Percentiles rank a stretch among this genome's conserved stretches.
phyloP scores from a whole-genome alignment of 805 yeast genomes.

The Candida andamanensis region DNA sequence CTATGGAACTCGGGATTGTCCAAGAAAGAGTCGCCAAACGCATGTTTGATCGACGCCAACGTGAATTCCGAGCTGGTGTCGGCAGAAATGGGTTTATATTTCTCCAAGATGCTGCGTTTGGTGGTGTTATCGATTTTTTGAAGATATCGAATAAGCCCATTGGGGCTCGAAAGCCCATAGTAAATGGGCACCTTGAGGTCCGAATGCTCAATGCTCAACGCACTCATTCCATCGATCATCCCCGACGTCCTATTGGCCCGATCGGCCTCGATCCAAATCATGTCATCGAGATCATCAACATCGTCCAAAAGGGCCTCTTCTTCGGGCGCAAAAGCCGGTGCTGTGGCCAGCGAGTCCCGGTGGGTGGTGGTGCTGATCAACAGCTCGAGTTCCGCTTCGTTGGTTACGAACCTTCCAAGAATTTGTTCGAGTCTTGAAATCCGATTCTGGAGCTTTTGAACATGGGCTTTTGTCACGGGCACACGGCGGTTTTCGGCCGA shows the following conservation, averaged over 20 bases:
- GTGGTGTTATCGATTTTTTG: constrained; percentile 4
- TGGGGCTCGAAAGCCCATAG: constrained; percentile 9
- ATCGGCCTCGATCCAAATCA: constrained; percentile 6
- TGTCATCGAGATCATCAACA: constrained; percentile 5
- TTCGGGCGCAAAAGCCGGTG: constrained; percentile 1
- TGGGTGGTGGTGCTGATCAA: not conserved
- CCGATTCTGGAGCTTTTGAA: constrained; percentile 6
- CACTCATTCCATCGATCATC: constrained; percentile 12
- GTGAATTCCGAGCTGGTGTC: constrained; percentile 1
- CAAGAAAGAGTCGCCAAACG: constrained; percentile 5
- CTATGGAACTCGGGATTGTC: constrained; percentile 5
- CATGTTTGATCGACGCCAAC: constrained; percentile 2
- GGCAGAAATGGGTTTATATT: constrained; percentile 1
- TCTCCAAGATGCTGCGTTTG: constrained; percentile 1
- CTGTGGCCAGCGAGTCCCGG: not conserved
- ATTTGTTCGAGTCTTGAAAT: constrained; percentile 2
- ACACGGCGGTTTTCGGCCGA: constrained; percentile 7
- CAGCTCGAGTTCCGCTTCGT: not conserved
- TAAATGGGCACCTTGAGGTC: constrained; percentile 3
- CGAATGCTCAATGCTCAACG: constrained; percentile 6
- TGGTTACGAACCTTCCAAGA: constrained; percentile 1
- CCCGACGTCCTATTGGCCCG: not conserved
- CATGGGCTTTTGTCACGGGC: constrained; percentile 7
- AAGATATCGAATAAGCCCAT: constrained; percentile 8
- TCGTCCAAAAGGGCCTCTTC: constrained; percentile 5